phyloP scores from a whole-genome alignment of 2,329 filamentous ascomycete genomes.

The Fusarium penzigii region DNA sequence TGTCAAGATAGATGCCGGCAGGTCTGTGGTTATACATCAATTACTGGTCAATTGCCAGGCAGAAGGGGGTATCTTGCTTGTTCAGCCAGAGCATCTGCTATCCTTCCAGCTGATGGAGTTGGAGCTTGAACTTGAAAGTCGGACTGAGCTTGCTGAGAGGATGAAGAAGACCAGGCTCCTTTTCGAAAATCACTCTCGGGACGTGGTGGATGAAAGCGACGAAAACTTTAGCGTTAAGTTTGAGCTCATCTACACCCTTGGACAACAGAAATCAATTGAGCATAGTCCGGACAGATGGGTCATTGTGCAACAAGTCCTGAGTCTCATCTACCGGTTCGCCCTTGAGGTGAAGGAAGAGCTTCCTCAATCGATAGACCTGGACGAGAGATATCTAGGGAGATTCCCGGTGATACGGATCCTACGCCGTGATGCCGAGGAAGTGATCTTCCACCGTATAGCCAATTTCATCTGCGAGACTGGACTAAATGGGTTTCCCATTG shows the following conservation, averaged over 20 bases:
- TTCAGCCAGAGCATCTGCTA: conserved; percentile 64
- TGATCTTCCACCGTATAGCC: conserved; percentile 37
- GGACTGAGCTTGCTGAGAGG: conserved; percentile 28
- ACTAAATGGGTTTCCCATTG: conserved; percentile 42
- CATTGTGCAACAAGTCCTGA: conserved; percentile 54
- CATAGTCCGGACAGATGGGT: conserved; percentile 57
- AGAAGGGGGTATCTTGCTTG: conserved; percentile 55
- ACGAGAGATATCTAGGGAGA: conserved; percentile 30
- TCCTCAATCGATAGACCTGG: conserved; percentile 45
- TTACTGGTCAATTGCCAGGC: conserved; percentile 49
- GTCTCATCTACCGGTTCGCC: conserved; percentile 38
- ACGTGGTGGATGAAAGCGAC: conserved; percentile 67
- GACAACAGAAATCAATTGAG: conserved; percentile 51
- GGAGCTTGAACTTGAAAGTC: conserved; percentile 45
- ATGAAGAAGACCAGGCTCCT: conserved; percentile 41
- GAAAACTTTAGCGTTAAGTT: conserved; percentile 63
- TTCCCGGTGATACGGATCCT: conserved; percentile 55
- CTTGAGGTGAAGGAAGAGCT: conserved; percentile 29
- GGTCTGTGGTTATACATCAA: conserved; percentile 37
- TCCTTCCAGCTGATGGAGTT: conserved; percentile 65
- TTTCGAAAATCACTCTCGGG: conserved; percentile 46
- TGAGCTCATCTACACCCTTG: conserved; percentile 65
- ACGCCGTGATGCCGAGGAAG: conserved; percentile 27
- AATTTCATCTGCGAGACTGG: conserved; percentile 45
- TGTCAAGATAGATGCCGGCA: conserved; percentile 32